These are phyloP conservation scores for Verticillium isaacii DNA, from an alignment of 2,329 filamentous ascomycete genomes.

Conservation along the genomic window DNA sequence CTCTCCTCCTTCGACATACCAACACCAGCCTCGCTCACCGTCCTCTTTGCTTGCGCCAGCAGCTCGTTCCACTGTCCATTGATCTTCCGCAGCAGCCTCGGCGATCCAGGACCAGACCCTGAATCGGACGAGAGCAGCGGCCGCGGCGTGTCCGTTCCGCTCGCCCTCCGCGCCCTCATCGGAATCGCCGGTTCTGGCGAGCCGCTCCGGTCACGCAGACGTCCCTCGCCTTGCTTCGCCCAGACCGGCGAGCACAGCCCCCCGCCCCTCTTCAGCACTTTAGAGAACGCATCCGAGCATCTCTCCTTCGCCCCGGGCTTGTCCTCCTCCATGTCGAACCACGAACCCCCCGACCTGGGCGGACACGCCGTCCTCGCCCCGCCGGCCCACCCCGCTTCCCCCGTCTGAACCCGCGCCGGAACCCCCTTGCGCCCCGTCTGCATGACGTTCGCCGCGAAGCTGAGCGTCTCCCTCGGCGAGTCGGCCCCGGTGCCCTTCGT, in stretches of 20 bases:
- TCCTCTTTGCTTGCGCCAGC: slow-evolving; percentile 12
- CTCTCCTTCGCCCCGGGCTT: slow-evolving; percentile 3
- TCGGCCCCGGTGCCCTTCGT: neutral
- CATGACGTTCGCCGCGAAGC: slow-evolving; percentile 10
- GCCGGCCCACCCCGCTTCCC: neutral
- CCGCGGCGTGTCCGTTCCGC: neutral
- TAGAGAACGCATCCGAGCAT: slow-evolving; percentile 10
- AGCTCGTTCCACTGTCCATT: slow-evolving; percentile 6
- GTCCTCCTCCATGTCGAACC: neutral
- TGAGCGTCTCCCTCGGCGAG: slow-evolving; percentile 4
- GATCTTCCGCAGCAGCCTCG: neutral
- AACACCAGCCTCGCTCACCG: slow-evolving; percentile 3
- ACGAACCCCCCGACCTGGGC: neutral
- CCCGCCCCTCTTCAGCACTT: slow-evolving; percentile 8
- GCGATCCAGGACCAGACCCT: neutral
- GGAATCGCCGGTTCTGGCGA: neutral
- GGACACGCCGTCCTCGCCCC: neutral
- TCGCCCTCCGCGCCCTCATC: neutral
- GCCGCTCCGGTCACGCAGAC: neutral
- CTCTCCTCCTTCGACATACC: slow-evolving; percentile 21
- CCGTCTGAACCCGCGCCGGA: slow-evolving; percentile 8
- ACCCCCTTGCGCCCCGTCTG: slow-evolving; percentile 9
- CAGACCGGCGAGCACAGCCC: neutral
- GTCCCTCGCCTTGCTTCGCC: neutral
- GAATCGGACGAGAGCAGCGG: neutral